A percentile compares a stretch with the other conserved stretches of the same genome.
These are phyloP conservation scores for Cantharellus cinnabarinus DNA, from an alignment of 768 basidiomycete species.

Conservation along the genomic window DNA sequence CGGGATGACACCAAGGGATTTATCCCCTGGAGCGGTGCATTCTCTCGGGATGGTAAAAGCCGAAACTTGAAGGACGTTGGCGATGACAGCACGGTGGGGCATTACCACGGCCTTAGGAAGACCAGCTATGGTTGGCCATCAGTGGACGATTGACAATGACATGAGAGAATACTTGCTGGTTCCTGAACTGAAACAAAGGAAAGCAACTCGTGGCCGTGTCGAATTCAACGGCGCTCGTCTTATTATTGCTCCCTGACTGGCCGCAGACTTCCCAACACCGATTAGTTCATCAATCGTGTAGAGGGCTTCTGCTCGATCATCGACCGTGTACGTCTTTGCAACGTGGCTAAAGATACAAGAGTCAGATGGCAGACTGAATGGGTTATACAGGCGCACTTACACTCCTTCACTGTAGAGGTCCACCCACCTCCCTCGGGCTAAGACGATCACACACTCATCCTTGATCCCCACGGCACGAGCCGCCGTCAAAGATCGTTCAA, in stretches of 20 bases:
- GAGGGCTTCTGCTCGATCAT: constrained; percentile 17
- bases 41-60: background rate
- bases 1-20: constrained; percentile 16
- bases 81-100: background rate
- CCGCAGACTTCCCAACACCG: constrained; percentile 18
- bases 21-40: constrained; percentile 1
- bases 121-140: background rate
- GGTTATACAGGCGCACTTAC: too few species aligned
- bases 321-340: background rate
- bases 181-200: background rate
- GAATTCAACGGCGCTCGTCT: background rate
- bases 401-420: constrained; percentile 13
- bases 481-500: background rate
- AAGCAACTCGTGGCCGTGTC: background rate
- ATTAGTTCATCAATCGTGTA: constrained; percentile 58
- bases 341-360: background rate
- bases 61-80: background rate
- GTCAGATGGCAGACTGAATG: background rate
- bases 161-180: background rate
- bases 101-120: background rate
- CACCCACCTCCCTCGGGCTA: constrained; percentile 32
- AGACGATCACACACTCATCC: constrained; percentile 15
- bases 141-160: background rate
- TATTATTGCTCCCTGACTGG: background rate
- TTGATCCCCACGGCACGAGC: background rate